Base-by-base conservation (phyloP, 495 filamentous ascomycete genomes). In the Penicillium psychrofluorescens region DNA sequence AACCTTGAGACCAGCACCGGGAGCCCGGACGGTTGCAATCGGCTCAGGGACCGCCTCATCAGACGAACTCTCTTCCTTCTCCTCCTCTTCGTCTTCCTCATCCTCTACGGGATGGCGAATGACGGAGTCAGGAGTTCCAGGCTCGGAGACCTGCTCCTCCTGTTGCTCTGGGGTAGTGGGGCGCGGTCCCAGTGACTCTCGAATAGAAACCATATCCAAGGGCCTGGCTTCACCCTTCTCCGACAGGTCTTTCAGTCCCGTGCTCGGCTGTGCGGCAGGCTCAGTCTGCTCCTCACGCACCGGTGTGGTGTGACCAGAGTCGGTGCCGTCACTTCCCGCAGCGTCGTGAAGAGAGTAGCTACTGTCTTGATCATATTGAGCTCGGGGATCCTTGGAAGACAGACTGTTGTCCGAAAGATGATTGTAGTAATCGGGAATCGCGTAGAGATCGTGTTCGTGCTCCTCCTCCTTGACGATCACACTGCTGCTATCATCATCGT, bases 51-150 rank as follows among this genome's bases (percentile, higher is more conserved):
- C 77, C 22, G 71, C 64, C 44, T 74, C 61, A 15, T 69, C 66
- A 0, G 54, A 52, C 0, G 63, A 64, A 12, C 51, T 57, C 5
- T 59, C 62, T 7, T 70, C 55, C 12, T 48, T 58, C 34, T 67
- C 61, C 0, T 50, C 61, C 0, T 50, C 39, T 12, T 53, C 38
- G 11, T 54, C 61, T 3, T 46, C 30, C 16, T 56, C 55, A n/a
- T 54, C 64, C 31, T 68, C 64, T 15, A 72, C 53, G 13, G 87
- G 79, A 50, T 87, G 87, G 44, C 88, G 85, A 49, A 96, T 94
- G 22, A 96, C 90, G n/a, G 92, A 96, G 28, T 92, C 88, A 8
- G 89, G 88, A 3, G 91, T 95, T 31, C 85, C 82, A 2, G 86
- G 84, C 40, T 86, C 74, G 6, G 74, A 74, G 2, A 71, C 59